These are phyloP conservation scores for Yarrowia alimentaria DNA, from an alignment of 805 yeast species.

Conservation along the genomic window DNA sequence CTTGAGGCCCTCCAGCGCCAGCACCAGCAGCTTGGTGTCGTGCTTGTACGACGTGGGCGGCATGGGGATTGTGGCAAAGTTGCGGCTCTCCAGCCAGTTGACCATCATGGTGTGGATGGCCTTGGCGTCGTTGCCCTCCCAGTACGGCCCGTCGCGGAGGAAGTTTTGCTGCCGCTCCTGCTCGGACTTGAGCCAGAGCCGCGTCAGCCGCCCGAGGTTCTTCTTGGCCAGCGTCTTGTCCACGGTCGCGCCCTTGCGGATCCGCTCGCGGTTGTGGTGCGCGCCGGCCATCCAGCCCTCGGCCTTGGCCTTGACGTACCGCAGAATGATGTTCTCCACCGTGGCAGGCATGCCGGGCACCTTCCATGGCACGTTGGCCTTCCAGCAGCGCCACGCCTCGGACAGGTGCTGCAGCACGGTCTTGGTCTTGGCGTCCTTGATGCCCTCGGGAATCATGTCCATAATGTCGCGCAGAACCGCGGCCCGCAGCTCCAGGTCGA, in stretches of 20 bases:
- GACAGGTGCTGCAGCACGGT: conserved; percentile 88
- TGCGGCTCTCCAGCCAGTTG: conserved; percentile 82
- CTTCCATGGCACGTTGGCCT: conserved; percentile 96
- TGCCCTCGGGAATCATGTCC: conserved; percentile 96
- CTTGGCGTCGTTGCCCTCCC: conserved; percentile 85
- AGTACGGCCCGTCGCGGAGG: conserved; percentile 82
- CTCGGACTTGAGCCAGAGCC: conserved; percentile 89
- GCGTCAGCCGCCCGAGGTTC: conserved; percentile 84
- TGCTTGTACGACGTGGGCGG: conserved; percentile 91
- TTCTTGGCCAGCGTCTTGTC: conserved; percentile 94
- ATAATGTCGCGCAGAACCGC: conserved; percentile 93
- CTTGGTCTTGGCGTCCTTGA: conserved; percentile 80
- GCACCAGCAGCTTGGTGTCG: conserved; percentile 83
- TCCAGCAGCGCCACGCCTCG: conserved; percentile 99
- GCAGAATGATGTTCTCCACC: conserved; percentile 75
- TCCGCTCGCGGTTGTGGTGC: conserved; percentile 85
- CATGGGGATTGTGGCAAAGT: conserved; percentile 84
- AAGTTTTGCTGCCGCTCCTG: conserved; percentile 82
- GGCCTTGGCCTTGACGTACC: conserved; percentile 91
- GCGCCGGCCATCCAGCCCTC: conserved; percentile 96
- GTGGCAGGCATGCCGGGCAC: conserved; percentile 96
- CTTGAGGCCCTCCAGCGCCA: conserved; percentile 86
- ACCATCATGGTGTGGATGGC: conserved; percentile 83
- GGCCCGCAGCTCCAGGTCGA: conserved; percentile 87
- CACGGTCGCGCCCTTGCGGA: conserved; percentile 82